Evolutionary conservation across 495 filamentous ascomycete species (phyloP), one percentile per base, ranked within the genome.

Genomic region (Penicillium tannophilum): DNA sequence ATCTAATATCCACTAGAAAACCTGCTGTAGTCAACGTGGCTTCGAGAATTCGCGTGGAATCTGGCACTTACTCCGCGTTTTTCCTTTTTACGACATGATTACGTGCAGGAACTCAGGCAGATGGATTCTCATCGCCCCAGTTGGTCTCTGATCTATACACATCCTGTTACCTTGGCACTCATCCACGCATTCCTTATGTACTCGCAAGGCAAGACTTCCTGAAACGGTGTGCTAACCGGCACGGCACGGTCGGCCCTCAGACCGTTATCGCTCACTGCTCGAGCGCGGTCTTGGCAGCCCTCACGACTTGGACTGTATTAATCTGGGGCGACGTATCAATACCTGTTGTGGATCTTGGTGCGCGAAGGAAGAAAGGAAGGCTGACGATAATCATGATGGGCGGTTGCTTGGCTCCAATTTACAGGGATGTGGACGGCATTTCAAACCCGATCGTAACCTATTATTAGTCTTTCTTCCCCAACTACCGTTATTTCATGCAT

Each of bases 1-100:
- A 30, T 52, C 31, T 19, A 28, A 46, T 35, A 43, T 26, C 58
- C 55, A 61, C 54, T 55, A 47, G 46, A 23, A 55, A 54, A 31
- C 23, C 36, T 24, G 48, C 42, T 24, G 51, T 56, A 45, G 54
- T 50, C 59, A 64, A 67, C 64, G 64, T 67, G 63, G 63, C 63
- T 69, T 69, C 64, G 55, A 66, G 63, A 68, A 62, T 52, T 33
- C 44, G 14, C 6, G 26, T 23, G 28, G 33, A 56, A 56, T 24
- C 43, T 9, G 16, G 39, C 6, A 17, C 39, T 3, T 14, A 49
- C 26, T 31, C 26, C 46, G 46, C 46, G 16, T 16, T 31, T 23
- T 28, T 28, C 28, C 6, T 28, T 5, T 14, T 49, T 28, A 5
- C 31, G 46, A 49, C 46, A 49, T 17, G 24, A 24, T 64, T 45